Evolutionary conservation across 2,329 filamentous ascomycete species (phyloP).

Genomic region (Talaromyces amestolkiae): DNA sequence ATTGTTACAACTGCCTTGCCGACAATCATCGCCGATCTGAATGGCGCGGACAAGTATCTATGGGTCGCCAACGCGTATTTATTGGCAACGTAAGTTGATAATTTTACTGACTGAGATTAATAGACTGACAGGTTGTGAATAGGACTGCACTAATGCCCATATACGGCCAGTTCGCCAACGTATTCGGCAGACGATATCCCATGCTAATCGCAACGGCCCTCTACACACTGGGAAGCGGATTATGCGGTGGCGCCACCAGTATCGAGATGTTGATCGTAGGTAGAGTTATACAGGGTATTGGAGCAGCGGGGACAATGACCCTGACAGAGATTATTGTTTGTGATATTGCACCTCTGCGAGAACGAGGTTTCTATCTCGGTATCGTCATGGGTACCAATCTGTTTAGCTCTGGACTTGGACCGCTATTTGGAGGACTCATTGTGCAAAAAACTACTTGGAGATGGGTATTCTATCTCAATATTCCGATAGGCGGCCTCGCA

Average conservation of each 20-base stretch:
- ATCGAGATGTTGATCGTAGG: conserved; percentile 53
- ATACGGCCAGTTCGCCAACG: conserved; percentile 51
- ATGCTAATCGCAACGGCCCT: conserved; percentile 43
- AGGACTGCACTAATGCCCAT: conserved; percentile 49
- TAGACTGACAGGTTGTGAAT: not conserved
- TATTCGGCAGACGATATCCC: conserved; percentile 52
- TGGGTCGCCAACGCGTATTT: conserved; percentile 39
- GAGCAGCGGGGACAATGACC: conserved; percentile 42
- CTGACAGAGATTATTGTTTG: conserved; percentile 47
- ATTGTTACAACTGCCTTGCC: conserved; percentile 37
- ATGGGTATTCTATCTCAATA: conserved; percentile 35
- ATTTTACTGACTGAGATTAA: not conserved
- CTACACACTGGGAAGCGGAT: conserved; percentile 53
- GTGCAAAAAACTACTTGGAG: conserved; percentile 29
- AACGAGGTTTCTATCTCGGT: conserved; percentile 30
- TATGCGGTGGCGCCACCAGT: conserved; percentile 50
- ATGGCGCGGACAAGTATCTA: conserved; percentile 33
- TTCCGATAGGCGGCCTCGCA: conserved; percentile 27
- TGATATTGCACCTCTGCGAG: conserved; percentile 46
- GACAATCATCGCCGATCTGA: conserved; percentile 36
- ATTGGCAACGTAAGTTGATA: conserved; percentile 25
- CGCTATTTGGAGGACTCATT: conserved; percentile 38
- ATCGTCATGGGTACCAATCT: conserved; percentile 24
- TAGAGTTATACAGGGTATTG: conserved; percentile 56
- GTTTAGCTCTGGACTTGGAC: conserved; percentile 49